Evolutionary conservation across 2,329 filamentous ascomycete genomes (phyloP).

Genomic region (Onygenales sp.): DNA sequence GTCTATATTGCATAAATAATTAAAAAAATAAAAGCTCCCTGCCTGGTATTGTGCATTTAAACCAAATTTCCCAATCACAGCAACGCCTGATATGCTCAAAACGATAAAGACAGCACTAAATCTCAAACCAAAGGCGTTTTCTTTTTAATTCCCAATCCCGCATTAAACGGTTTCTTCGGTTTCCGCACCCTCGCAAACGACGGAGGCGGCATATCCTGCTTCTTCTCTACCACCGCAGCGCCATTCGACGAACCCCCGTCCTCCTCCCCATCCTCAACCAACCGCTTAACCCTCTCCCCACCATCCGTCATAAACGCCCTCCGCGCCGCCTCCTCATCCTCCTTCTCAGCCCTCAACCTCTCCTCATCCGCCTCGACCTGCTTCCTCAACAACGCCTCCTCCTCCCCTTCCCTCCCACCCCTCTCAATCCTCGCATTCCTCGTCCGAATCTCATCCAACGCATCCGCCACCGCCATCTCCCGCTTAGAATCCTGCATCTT

Average conservation of each 20-base stretch:
- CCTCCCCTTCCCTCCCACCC: constrained; percentile 56
- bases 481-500: constrained; percentile 88
- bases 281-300: constrained; percentile 43
- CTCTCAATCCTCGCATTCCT: constrained; percentile 81
- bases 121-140: constrained; percentile 52
- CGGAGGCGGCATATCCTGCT: constrained; percentile 39
- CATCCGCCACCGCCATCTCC: constrained; percentile 95
- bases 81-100: neutral
- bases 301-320: constrained; percentile 63
- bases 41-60: neutral
- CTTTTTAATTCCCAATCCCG: constrained; percentile 78
- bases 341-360: constrained; percentile 58
- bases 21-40: neutral
- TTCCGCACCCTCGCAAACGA: constrained; percentile 69
- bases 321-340: constrained; percentile 74
- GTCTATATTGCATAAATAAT: neutral
- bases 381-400: constrained; percentile 47
- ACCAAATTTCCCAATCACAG: neutral
- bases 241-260: neutral
- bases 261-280: constrained; percentile 41
- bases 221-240: constrained; percentile 25
- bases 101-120: neutral
- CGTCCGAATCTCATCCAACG: constrained; percentile 85
- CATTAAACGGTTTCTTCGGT: constrained; percentile 74
- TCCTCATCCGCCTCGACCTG: constrained; percentile 49